These are phyloP conservation scores for Lepraria neglecta DNA, from an alignment of 495 filamentous ascomycete species.

Conservation along the genomic window DNA sequence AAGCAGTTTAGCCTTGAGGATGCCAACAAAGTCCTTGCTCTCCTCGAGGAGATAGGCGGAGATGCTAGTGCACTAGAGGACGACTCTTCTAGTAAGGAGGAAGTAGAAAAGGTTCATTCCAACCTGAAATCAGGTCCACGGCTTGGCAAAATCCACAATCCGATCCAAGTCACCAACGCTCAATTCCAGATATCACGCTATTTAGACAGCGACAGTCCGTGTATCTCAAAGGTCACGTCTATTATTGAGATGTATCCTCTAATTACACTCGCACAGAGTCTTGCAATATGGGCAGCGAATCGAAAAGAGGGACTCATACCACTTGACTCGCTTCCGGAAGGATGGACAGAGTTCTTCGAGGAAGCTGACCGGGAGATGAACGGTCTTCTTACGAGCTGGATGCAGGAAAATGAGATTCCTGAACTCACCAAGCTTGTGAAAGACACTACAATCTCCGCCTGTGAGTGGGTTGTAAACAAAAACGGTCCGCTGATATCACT, in stretches of 20 bases:
- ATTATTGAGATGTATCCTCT: conserved; percentile 2
- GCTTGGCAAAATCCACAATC: conserved; percentile 5
- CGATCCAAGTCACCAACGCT: conserved; percentile 3
- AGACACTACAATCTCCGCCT: conserved; percentile 2
- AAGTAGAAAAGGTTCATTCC: conserved; percentile 1
- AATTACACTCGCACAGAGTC: conserved; percentile 6
- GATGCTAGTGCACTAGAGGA: conserved; percentile 3
- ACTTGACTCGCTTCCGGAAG: conserved; percentile 5
- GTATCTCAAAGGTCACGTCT: neutral
- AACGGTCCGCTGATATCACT: neutral
- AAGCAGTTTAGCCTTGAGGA: conserved; percentile 5
- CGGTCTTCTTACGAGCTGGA: conserved; percentile 1
- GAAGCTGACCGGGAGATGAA: conserved; percentile 5
- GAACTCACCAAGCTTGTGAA: conserved; percentile 4
- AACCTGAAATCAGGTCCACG: conserved; percentile 1
- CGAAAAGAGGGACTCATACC: conserved; percentile 1
- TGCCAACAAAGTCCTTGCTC: conserved; percentile 5
- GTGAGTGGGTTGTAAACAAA: conserved; percentile 4
- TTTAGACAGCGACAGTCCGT: neutral
- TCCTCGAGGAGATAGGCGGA: conserved; percentile 4
- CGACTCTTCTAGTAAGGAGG: conserved; percentile 1
- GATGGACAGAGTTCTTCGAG: conserved; percentile 5
- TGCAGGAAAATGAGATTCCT: conserved; percentile 4
- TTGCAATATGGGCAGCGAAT: neutral
- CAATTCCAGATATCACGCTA: conserved; percentile 5